Evolutionary conservation across 768 basidiomycete species (phyloP), one percentile per base, ranked within the genome.

Genomic region (Termitomyces sp.): DNA sequence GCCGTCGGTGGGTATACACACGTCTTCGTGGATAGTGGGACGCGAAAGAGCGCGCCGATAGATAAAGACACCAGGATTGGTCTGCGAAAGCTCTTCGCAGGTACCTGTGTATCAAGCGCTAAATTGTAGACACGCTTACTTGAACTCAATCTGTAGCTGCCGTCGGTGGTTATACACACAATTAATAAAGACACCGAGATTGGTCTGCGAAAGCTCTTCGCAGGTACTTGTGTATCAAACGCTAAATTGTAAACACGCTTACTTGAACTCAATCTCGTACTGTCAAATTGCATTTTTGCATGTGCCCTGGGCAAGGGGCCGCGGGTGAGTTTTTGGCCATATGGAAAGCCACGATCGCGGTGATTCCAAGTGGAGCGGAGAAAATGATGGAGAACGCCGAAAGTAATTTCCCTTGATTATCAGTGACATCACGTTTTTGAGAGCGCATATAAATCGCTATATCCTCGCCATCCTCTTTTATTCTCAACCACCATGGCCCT

Each of bases 1-100:
- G 80, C 78, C 13, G 80, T 82, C 20, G 81, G 79, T 2, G 81
- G 80, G 10, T 92, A 92, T 55, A 92, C 88, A 0, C 90, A 93
- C 68, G 90, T 92, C n/a, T 92, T 92, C 65, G 90, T 93, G 3
- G 82, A 84, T 28, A 80, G 78, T 45, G 62, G 64, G 54, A 80
- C 79, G 44, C 72, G 90, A 48, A 84, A 81, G 72, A 85, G 86
- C 57, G 69, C 71, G 0, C 61, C 73, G 0, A 86, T 90, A 65
- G 69, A 63, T 36, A 55, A 66, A 2, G 67, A 60, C 55, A 76
- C 73, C 28, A 76, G 74, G 60, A 70, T 65, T 3, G 87, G 86
- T 0, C 70, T 91, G 33, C 60, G 60, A 38, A 79, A 70, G 61
- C 62, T 86, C 30, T 56, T 67, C 65, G 7, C 69, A 70, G 56